These are phyloP conservation scores for Dryas alaskensis DNA, from an alignment of 306 rosid species.

Conservation along the genomic window DNA sequence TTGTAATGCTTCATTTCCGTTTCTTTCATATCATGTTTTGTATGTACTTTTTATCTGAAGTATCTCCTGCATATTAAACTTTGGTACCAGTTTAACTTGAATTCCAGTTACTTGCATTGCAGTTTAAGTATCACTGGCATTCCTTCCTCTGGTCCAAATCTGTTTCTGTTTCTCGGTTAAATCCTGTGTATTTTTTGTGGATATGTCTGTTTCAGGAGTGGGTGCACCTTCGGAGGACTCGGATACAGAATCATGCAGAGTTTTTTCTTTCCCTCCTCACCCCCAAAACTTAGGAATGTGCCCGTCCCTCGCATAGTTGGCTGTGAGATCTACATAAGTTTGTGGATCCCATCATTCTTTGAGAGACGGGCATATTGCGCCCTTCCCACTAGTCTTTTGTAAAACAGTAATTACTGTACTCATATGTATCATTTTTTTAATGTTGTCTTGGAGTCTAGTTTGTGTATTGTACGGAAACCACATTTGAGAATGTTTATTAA, in stretches of 20 bases:
- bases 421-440: neutral
- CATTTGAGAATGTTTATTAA: neutral
- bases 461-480: neutral
- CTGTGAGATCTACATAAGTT: neutral
- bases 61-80: no score
- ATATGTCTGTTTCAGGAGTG: slow-evolving; percentile 7
- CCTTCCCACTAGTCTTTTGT: neutral
- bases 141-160: neutral
- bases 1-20: neutral
- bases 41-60: neutral
- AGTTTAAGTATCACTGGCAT: neutral
- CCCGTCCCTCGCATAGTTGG: neutral
- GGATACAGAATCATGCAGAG: neutral
- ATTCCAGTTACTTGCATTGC: neutral
- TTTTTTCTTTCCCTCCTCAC: neutral
- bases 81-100: neutral
- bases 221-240: neutral
- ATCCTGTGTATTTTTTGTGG: neutral
- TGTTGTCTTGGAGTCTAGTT: neutral
- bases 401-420: neutral
- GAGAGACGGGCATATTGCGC: no score
- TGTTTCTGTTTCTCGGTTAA: slow-evolving; percentile 2
- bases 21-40: neutral
- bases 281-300: neutral
- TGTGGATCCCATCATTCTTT: no score